Evolutionary conservation across 305 asterid genomes (phyloP), one percentile per base, ranked within the genome.

Genomic region (Fraxinus platypoda): DNA sequence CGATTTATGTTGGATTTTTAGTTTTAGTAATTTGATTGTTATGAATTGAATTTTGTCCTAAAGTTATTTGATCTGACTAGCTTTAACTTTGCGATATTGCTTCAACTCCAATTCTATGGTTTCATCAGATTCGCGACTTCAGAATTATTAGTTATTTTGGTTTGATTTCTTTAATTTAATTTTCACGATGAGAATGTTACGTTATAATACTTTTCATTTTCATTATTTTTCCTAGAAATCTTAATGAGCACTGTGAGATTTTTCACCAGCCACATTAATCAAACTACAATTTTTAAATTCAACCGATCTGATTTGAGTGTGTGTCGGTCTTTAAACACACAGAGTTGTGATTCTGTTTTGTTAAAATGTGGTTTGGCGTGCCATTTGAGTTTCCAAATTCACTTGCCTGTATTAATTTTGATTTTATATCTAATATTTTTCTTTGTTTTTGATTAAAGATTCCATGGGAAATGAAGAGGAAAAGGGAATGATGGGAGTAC

Each of bases 401-500:
- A 11, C 80, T 62, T 12, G 30, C 28, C 25, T 30, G 78, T 75
- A 31, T 79, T 76, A 13, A n/a, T 83, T 74, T 21, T 7, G 70
- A 74, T 52, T 72, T 64, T 62, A 66, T 62, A 37, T 70, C 33
- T 30, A 59, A 75, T 82, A 8, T 71, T 81, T 79, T 28, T 66
- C 6, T 52, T 78, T 76, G 17, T 73, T 41, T 75, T 49, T 86
- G 21, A 52, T 68, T 83, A 79, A 88, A 91, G 86, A 85, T 82
- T 85, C 91, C 86, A 62, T 88, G 84, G 98, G 95, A 78, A 93
- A 85, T 85, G 94, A 90, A 70, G 99, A 92, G 76, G 97, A 91
- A 84, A 95, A 90, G 82, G 87, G 88, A 6, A 75, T 90, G 83
- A 87, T 77, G 79, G 98, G 92, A 49, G 83, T 83, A 37, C 91